Evolutionary conservation across 2,329 filamentous ascomycete genomes (phyloP).

Genomic region (Arthrobotrys iridis): DNA sequence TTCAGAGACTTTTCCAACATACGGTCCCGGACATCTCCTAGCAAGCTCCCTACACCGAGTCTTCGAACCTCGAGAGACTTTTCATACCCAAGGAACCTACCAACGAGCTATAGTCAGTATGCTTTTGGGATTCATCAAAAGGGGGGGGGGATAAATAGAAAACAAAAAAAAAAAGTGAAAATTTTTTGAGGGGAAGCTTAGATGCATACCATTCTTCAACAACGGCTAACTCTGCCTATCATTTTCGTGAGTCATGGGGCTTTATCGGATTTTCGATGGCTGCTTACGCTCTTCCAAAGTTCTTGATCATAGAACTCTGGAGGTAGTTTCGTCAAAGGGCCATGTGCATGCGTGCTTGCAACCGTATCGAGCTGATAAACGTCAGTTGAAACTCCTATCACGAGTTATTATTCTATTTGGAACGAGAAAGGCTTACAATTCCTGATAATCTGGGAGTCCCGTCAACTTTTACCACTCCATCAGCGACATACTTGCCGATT

Average conservation of each 20-base stretch:
- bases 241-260: background rate
- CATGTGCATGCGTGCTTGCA: slow-evolving; percentile 87
- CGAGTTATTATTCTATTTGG: background rate
- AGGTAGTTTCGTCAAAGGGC: slow-evolving; percentile 79
- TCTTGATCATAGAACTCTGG: slow-evolving; percentile 82
- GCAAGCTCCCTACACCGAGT: slow-evolving; percentile 83
- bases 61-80: slow-evolving; percentile 88
- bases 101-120: background rate
- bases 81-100: slow-evolving; percentile 81
- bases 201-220: slow-evolving; percentile 43
- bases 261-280: background rate
- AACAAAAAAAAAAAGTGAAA: background rate
- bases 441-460: slow-evolving; percentile 84
- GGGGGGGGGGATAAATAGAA: too few species aligned
- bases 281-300: slow-evolving; percentile 31
- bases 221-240: slow-evolving; percentile 17
- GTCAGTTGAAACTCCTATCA: background rate
- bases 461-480: slow-evolving; percentile 78
- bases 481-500: slow-evolving; percentile 86
- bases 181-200: background rate
- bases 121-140: too few species aligned
- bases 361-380: slow-evolving; percentile 78
- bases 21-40: slow-evolving; percentile 82
- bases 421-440: slow-evolving; percentile 63
- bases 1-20: slow-evolving; percentile 75